phyloP scores from a whole-genome alignment of 2,329 filamentous ascomycete species.

The Macrophomina tecta region DNA sequence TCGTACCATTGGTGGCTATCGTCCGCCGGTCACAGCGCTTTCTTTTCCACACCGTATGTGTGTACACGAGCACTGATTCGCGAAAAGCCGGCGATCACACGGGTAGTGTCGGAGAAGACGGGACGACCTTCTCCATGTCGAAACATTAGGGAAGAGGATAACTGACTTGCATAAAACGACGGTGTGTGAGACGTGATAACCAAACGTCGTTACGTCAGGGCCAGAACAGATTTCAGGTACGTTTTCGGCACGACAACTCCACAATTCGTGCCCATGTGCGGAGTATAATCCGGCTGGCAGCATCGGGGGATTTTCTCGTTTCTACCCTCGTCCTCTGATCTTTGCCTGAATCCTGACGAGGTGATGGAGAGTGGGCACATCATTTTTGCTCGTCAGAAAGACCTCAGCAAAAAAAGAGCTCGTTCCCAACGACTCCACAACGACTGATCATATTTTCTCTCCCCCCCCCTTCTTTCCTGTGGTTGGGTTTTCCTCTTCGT shows the following conservation, averaged over 20 bases:
- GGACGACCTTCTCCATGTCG: no score
- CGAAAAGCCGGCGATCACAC: background rate
- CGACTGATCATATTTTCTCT: background rate
- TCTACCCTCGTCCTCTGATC: background rate
- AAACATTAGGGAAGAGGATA: background rate
- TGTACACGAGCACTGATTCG: background rate
- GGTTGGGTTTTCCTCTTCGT: background rate
- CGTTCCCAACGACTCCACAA: slow-evolving; percentile 16
- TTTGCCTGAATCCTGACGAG: background rate
- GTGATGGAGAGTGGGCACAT: background rate
- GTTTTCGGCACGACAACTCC: background rate
- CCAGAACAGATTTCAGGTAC: background rate
- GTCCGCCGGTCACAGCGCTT: no score
- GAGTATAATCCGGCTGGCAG: background rate
- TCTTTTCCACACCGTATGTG: background rate
- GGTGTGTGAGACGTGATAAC: background rate
- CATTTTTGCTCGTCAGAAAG: slow-evolving; percentile 8
- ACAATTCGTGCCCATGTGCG: background rate
- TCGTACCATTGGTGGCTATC: background rate
- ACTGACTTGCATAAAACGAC: no score
- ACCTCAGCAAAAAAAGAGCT: background rate
- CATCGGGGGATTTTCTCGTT: background rate
- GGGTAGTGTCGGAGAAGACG: background rate
- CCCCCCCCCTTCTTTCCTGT: background rate
- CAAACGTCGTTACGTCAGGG: background rate